These are phyloP conservation scores for Lentinula boryana DNA, from an alignment of 768 basidiomycete species.

Conservation along the genomic window DNA sequence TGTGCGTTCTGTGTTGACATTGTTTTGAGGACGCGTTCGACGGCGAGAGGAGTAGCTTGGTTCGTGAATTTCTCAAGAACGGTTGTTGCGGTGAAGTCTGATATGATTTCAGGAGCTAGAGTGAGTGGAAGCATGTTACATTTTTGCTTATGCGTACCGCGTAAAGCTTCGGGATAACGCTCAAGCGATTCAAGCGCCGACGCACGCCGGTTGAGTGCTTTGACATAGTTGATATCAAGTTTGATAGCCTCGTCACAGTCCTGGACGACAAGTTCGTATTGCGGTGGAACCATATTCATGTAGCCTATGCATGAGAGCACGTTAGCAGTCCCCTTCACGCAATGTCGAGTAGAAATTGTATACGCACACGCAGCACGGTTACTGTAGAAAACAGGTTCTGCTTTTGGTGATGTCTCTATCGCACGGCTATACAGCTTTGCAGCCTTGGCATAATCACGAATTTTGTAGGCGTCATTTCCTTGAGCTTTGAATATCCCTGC, in stretches of 20 bases:
- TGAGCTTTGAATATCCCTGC: slow-evolving; percentile 63
- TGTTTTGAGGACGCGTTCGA: slow-evolving; percentile 90
- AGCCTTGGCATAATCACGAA: slow-evolving; percentile 53
- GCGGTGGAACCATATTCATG: slow-evolving; percentile 83
- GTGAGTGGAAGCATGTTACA: not conserved
- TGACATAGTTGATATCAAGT: slow-evolving; percentile 81
- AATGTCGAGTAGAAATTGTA: not conserved
- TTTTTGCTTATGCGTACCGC: slow-evolving; percentile 44
- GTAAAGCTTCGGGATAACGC: slow-evolving; percentile 67
- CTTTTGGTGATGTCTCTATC: slow-evolving; percentile 66
- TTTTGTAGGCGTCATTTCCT: slow-evolving; percentile 68
- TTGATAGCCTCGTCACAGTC: slow-evolving; percentile 89
- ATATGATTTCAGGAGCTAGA: not conserved
- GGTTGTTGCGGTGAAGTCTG: slow-evolving; percentile 95
- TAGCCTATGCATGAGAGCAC: slow-evolving; percentile 49
- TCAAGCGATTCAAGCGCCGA: slow-evolving; percentile 76
- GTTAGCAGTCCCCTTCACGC: too few species aligned
- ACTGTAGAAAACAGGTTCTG: slow-evolving; percentile 91
- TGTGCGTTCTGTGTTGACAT: slow-evolving; percentile 67
- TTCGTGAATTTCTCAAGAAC: slow-evolving; percentile 93
- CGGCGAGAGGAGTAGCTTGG: slow-evolving; percentile 65
- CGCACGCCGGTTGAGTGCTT: slow-evolving; percentile 86
- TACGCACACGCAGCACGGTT: slow-evolving; percentile 92
- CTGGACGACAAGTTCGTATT: slow-evolving; percentile 72
- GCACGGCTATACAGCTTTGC: slow-evolving; percentile 68